Evolutionary conservation across 768 basidiomycete genomes (phyloP).

Genomic region (Suillus sp.): DNA sequence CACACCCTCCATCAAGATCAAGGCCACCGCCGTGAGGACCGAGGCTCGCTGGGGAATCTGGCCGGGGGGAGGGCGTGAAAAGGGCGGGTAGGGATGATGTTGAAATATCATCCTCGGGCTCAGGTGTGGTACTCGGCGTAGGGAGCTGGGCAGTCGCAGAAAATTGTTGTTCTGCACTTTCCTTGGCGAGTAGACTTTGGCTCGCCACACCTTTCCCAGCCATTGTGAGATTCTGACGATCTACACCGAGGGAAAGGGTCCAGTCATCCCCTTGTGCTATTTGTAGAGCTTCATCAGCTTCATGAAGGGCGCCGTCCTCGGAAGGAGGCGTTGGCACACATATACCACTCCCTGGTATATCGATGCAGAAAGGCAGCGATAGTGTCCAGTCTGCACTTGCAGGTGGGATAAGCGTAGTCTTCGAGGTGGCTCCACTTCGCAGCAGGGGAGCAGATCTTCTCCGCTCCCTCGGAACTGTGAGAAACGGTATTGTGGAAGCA

Average conservation of each 20-base stretch:
- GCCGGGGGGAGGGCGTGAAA: conserved; percentile 6
- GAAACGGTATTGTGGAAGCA: conserved; percentile 12
- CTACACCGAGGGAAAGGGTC: conserved; percentile 31
- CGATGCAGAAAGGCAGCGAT: conserved; percentile 33
- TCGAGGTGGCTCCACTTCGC: conserved; percentile 8
- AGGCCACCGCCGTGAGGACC: conserved; percentile 32
- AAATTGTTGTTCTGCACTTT: neutral
- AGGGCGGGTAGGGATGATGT: neutral
- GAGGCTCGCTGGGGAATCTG: conserved; percentile 25
- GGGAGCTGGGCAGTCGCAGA: conserved; percentile 26
- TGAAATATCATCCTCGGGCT: neutral
- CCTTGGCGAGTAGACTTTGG: conserved; percentile 2
- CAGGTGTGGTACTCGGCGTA: conserved; percentile 33
- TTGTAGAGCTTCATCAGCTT: conserved; percentile 13
- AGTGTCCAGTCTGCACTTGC: conserved; percentile 30
- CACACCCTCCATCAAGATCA: conserved; percentile 31
- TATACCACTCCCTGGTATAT: conserved; percentile 25
- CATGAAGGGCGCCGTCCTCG: conserved; percentile 10
- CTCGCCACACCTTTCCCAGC: neutral
- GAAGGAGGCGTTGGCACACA: conserved; percentile 3
- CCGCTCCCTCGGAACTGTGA: conserved; percentile 30
- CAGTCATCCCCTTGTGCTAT: conserved; percentile 27
- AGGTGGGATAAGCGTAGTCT: neutral
- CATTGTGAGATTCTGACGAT: conserved; percentile 27
- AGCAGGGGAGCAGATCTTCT: conserved; percentile 34